Base-by-base conservation (phyloP, 2,329 filamentous ascomycete species). In the Macrophomina phaseolina region DNA sequence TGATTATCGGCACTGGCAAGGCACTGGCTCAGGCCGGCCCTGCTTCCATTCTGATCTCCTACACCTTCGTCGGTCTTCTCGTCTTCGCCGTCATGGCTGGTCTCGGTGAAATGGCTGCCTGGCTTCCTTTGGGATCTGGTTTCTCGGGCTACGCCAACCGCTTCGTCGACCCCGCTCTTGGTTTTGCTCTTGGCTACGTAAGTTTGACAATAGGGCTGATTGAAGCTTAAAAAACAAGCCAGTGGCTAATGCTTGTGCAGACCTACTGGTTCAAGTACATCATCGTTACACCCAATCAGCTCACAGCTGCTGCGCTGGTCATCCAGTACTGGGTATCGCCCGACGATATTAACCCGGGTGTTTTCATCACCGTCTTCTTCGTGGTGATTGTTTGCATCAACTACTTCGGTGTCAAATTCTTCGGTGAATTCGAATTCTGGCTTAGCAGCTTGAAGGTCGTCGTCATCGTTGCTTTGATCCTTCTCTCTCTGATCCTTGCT, bases 91-190 rank as follows among this genome's bases (percentile, higher is more conserved):
- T 95, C 71, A 93, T 95, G 91, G 89, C 89, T 67, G 89, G 87
- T 66, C 86, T 95, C 4, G 92, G 91, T 69, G 91, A 94, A 78
- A 95, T 95, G 91, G 91, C 91, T 8, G 87, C 91, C 63, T 95
- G 91, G 90, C 79, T 95, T 40, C 92, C 92, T 61, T 84, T 93
- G 73, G 86, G 88, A 65, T 88, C 90, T 75, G 92, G 92, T 71
- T 96, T 95, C 79, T 91, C 91, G 68, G 91, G 91, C 73, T 95
- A 94, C 74, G 91, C 92, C 30, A 86, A 88, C 68, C 86, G 92
- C 56, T 95, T 93, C 81, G 90, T 89, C 73, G 91, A 95, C 72
- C 91, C 91, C 64, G 90, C 91, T 68, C 85, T 95, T 32, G 92
- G 92, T 65, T 95, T 95, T 76, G 86, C 90, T 66, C 84, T 94